These are phyloP conservation scores for Trametes maxima DNA, from an alignment of 768 basidiomycete species.

Conservation along the genomic window DNA sequence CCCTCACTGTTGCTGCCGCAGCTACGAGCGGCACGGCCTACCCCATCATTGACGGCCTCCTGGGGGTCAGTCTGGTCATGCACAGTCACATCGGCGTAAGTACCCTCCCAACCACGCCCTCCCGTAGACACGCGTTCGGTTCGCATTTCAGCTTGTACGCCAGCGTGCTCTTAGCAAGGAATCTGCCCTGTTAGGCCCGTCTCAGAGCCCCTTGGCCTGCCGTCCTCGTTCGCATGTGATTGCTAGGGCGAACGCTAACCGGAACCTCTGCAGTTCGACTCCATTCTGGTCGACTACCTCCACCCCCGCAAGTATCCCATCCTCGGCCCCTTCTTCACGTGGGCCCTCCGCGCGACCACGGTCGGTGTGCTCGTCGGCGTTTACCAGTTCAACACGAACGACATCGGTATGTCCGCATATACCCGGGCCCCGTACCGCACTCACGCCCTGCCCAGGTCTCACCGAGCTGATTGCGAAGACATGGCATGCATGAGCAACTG, in stretches of 20 bases:
- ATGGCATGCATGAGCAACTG: slow-evolving; percentile 68
- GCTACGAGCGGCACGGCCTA: slow-evolving; percentile 74
- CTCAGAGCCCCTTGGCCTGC: not conserved
- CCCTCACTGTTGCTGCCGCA: slow-evolving; percentile 85
- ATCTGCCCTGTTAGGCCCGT: not conserved
- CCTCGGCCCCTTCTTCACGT: slow-evolving; percentile 66
- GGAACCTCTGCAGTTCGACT: slow-evolving; percentile 62
- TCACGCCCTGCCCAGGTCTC: slow-evolving; percentile 54
- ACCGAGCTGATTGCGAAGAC: slow-evolving; percentile 82
- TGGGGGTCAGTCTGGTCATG: slow-evolving; percentile 85
- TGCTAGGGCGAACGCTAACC: not conserved
- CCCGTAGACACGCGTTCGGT: not conserved
- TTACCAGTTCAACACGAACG: slow-evolving; percentile 98
- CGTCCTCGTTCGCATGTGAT: slow-evolving; percentile 9
- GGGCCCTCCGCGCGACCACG: slow-evolving; percentile 78
- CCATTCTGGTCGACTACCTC: slow-evolving; percentile 82
- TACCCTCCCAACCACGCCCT: slow-evolving; percentile 21
- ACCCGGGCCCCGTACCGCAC: slow-evolving; percentile 16
- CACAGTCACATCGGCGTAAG: slow-evolving; percentile 95
- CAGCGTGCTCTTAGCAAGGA: not conserved
- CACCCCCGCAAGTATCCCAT: slow-evolving; percentile 93
- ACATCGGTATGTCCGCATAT: slow-evolving; percentile 72
- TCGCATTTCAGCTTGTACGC: not conserved
- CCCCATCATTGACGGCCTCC: slow-evolving; percentile 87
- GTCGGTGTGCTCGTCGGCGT: slow-evolving; percentile 84